Base-by-base conservation (phyloP, 352 stramenopile genomes). In the Globisporangium cederbergense region DNA sequence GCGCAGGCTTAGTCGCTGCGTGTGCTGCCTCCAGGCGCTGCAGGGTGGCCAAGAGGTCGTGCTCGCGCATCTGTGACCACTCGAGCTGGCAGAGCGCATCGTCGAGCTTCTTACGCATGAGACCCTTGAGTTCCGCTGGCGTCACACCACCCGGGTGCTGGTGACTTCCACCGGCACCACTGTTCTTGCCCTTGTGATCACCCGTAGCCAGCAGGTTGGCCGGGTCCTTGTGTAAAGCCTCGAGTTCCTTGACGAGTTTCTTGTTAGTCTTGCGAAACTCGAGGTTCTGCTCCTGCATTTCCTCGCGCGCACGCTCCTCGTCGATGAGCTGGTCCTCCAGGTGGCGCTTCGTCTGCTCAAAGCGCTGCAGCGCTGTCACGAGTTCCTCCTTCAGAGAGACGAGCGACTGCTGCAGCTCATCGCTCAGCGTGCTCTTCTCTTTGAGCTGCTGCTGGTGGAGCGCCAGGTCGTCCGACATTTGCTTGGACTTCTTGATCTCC, bases 251-350 rank as follows among this genome's bases (percentile, higher is more conserved):
- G 30, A 68, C 62, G 20, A 94, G 67, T 38, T 83, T 84, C 60
- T 90, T 92, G 68, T 90, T 92, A 22, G 81, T 66, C 34, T 86
- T 85, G 51, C 82, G 79, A 58, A 91, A 84, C 51, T 89, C 83
- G 30, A 92, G 61, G 45, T 83, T 90, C 51, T 91, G 74, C 46
- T 94, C 83, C 56, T 94, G 85, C 55, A 85, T 74, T 42, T 91
- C 83, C 55, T 92, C 85, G 4, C 79, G 60, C 34, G 73, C 70
- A 16, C 79, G 79, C 60, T 94, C 85, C 56, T 94, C 85, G 58
- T 89, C 81, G 42, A 81, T 76, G 8, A 94, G 73, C 50, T 92
- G 83, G 67, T 94, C 85, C 71, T 94, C 83, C 2, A 92, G 60
- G 50, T 90, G 78, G 2, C 85, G 79, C 54, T 91, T 94, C 3